phyloP scores from a whole-genome alignment of 2,329 filamentous ascomycete genomes.

The Neocatenulostroma microsporum region DNA sequence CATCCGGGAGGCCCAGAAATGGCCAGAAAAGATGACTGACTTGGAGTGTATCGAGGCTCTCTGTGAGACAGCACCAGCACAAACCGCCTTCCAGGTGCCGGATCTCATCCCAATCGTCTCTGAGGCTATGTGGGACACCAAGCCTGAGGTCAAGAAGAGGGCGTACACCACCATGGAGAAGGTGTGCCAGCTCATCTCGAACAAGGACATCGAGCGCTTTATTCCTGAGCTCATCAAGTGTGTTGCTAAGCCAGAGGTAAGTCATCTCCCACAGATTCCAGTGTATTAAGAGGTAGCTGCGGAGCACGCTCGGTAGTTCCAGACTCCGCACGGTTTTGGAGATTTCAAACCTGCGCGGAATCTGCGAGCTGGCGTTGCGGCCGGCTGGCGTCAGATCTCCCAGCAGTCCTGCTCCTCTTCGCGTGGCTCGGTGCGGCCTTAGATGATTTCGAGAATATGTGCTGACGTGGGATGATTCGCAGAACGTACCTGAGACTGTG shows the following conservation, averaged over 20 bases:
- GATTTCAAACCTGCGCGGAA: no score
- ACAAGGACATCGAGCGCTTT: constrained; percentile 99
- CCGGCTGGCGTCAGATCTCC: no score
- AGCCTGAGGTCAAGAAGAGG: constrained; percentile 98
- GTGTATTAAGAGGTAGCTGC: no score
- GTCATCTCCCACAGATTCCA: no score
- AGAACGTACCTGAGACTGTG: constrained; percentile 97
- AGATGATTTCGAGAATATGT: no score
- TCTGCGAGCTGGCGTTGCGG: no score
- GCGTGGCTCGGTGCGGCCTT: no score
- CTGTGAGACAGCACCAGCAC: constrained; percentile 69
- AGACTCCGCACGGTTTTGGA: no score
- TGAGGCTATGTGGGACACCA: constrained; percentile 99
- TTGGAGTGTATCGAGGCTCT: constrained; percentile 87
- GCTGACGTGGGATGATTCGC: no score
- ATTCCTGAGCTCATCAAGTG: constrained; percentile 99
- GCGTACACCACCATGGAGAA: constrained; percentile 98
- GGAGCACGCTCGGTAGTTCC: no score
- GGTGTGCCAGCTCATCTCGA: constrained; percentile 92
- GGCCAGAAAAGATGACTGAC: constrained; percentile 94
- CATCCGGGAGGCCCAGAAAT: constrained; percentile 89
- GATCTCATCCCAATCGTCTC: constrained; percentile 92
- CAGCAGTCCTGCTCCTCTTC: no score
- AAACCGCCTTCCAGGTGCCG: constrained; percentile 85
- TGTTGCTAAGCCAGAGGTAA: constrained; percentile 98